A percentile compares a stretch with the other conserved stretches of the same genome.
Evolutionary conservation across 805 yeast genomes (phyloP).

Genomic region (Peterozyma toletana): DNA sequence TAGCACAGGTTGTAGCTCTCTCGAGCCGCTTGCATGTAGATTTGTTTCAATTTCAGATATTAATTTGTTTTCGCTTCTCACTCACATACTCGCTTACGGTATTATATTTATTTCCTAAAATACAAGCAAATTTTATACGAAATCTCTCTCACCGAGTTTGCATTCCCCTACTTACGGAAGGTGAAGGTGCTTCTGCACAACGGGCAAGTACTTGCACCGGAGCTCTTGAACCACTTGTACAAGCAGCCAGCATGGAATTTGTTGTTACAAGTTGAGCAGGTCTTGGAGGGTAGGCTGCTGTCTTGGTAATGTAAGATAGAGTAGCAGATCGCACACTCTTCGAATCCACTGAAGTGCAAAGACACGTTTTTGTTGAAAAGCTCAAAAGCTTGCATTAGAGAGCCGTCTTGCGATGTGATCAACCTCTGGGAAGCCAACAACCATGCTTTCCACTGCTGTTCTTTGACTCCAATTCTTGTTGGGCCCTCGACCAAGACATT

Average conservation of each 20-base stretch:
- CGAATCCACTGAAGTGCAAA: conserved; percentile 86
- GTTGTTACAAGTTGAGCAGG: conserved; percentile 85
- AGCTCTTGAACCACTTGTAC: conserved; percentile 95
- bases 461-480: conserved; percentile 79
- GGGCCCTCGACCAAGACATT: conserved; percentile 74
- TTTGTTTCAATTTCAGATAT: no score
- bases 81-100: no score
- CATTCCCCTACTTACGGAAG: conserved; percentile 18
- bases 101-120: no score
- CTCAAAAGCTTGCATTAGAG: conserved; percentile 60
- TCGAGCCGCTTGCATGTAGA: no score
- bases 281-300: conserved; percentile 82
- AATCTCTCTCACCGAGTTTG: no score
- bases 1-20: no score
- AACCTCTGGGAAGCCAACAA: conserved; percentile 82
- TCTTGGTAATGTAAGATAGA: conserved; percentile 82
- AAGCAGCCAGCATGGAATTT: conserved; percentile 94
- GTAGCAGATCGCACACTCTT: conserved; percentile 96
- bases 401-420: conserved; percentile 66
- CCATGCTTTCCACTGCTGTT: conserved; percentile 94
- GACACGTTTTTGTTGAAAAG: conserved; percentile 68
- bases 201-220: conserved; percentile 91
- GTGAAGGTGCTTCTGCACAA: conserved; percentile 71
- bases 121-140: no score
- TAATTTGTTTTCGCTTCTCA: no score